Conservation (phyloP, 257 asterid genomes). For the Primulina eburnea region DNA sequence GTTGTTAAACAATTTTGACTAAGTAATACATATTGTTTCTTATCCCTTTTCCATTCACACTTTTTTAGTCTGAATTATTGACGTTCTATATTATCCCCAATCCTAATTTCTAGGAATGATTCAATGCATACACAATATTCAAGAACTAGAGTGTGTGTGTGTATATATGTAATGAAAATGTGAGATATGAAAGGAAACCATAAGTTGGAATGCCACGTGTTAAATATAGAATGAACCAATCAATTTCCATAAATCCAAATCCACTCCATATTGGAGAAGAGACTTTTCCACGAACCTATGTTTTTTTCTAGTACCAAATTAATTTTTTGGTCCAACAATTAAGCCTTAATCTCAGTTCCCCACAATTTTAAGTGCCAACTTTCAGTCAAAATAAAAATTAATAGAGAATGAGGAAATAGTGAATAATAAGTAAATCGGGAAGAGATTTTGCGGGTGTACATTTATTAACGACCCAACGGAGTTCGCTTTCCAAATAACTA, state of each 20-base stretch:
- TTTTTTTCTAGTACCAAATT: too few relatives aligned
- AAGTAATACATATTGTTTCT: too few relatives aligned
- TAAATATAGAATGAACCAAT: conserved; percentile 36
- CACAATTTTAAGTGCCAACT: conserved; percentile 5
- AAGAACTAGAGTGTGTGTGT: too few relatives aligned
- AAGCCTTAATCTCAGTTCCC: conserved; percentile 29
- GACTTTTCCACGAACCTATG: too few relatives aligned
- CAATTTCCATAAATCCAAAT: conserved; percentile 18
- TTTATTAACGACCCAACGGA: not conserved
- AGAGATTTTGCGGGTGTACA: too few relatives aligned
- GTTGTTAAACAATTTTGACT: too few relatives aligned
- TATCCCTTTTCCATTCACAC: too few relatives aligned
- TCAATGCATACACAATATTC: too few relatives aligned
- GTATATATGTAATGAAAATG: too few relatives aligned
- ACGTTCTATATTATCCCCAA: not conserved
- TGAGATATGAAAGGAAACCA: not conserved
- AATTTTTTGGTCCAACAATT: not conserved
- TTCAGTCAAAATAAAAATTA: too few relatives aligned
- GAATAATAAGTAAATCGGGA: too few relatives aligned
- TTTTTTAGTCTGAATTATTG: not conserved
- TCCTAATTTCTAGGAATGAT: not conserved
- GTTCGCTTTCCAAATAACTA: conserved; percentile 32
- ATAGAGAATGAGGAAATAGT: too few relatives aligned
- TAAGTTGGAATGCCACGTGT: conserved; percentile 49
- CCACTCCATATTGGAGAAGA: not conserved